A percentile compares a stretch with the other conserved stretches of the same genome.
Conservation (phyloP, 768 basidiomycete species). For the Termitomyces sp. region DNA sequence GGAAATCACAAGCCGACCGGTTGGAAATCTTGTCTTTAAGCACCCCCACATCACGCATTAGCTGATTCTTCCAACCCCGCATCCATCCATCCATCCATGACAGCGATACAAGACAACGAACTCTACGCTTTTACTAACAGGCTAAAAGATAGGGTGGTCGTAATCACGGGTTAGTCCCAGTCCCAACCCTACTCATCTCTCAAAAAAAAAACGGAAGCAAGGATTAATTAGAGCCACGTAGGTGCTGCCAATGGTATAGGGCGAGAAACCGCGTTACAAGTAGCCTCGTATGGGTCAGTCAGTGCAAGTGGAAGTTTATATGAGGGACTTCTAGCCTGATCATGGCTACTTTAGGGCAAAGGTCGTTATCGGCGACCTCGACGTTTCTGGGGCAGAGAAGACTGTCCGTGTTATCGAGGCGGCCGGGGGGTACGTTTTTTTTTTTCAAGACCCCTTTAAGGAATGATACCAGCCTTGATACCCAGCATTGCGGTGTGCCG, state of each 20-base stretch:
- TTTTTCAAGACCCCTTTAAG: background rate
- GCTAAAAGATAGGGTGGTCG: constrained; percentile 39
- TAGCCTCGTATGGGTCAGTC: constrained; percentile 43
- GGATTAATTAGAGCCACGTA: constrained; percentile 11
- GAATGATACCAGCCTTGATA: background rate
- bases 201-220: background rate
- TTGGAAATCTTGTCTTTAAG: background rate
- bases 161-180: constrained; percentile 41
- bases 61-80: background rate
- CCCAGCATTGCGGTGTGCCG: constrained; percentile 35
- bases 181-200: too few species aligned
- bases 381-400: constrained; percentile 31
- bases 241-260: constrained; percentile 52
- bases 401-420: constrained; percentile 34
- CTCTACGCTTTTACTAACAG: constrained; percentile 36
- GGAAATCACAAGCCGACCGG: constrained; percentile 3
- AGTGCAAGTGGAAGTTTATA: constrained; percentile 6
- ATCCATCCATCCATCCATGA: too few species aligned
- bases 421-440: constrained; percentile 34
- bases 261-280: constrained; percentile 42
- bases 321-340: background rate
- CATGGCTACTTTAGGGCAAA: constrained; percentile 34
- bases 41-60: too few species aligned
- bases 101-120: constrained; percentile 38
- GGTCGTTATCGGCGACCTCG: constrained; percentile 48